phyloP scores from a whole-genome alignment of 306 rosid species.

The Castanospermum australe region DNA sequence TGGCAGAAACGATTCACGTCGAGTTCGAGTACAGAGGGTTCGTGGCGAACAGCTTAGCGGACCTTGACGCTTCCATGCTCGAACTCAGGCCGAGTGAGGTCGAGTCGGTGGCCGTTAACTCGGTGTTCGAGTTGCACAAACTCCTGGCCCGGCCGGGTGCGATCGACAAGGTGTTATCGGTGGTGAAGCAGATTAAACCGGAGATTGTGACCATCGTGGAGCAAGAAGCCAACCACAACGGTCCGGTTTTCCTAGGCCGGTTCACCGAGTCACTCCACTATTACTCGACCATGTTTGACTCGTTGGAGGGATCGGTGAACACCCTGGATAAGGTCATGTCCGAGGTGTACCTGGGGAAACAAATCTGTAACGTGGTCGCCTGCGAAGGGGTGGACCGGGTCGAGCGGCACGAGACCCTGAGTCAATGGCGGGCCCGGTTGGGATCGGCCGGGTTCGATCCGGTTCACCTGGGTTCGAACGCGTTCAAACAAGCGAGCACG shows the following conservation, averaged over 20 bases:
- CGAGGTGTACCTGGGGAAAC: slow-evolving; percentile 85
- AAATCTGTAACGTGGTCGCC: slow-evolving; percentile 88
- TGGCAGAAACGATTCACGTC: slow-evolving; percentile 71
- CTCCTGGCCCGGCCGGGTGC: slow-evolving; percentile 81
- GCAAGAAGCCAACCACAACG: slow-evolving; percentile 87
- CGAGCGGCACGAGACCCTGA: slow-evolving; percentile 77
- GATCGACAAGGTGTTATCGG: slow-evolving; percentile 70
- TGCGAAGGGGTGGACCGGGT: slow-evolving; percentile 85
- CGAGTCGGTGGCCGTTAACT: slow-evolving; percentile 86
- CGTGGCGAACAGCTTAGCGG: slow-evolving; percentile 80
- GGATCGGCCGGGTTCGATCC: slow-evolving; percentile 59
- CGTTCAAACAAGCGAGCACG: slow-evolving; percentile 92
- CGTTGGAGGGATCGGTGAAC: slow-evolving; percentile 73
- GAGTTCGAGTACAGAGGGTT: slow-evolving; percentile 84
- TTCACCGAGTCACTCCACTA: slow-evolving; percentile 90
- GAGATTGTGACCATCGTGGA: slow-evolving; percentile 85
- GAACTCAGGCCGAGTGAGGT: slow-evolving; percentile 64
- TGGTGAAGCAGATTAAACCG: slow-evolving; percentile 70
- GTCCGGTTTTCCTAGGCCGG: slow-evolving; percentile 65
- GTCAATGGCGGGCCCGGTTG: slow-evolving; percentile 75
- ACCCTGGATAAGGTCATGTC: slow-evolving; percentile 69
- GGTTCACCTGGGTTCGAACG: slow-evolving; percentile 84
- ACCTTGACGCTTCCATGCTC: slow-evolving; percentile 88
- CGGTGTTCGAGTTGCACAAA: slow-evolving; percentile 83
- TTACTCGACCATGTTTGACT: slow-evolving; percentile 91